Base-by-base conservation (phyloP, 352 stramenopile genomes). In the Phytopythium kandeliae region DNA sequence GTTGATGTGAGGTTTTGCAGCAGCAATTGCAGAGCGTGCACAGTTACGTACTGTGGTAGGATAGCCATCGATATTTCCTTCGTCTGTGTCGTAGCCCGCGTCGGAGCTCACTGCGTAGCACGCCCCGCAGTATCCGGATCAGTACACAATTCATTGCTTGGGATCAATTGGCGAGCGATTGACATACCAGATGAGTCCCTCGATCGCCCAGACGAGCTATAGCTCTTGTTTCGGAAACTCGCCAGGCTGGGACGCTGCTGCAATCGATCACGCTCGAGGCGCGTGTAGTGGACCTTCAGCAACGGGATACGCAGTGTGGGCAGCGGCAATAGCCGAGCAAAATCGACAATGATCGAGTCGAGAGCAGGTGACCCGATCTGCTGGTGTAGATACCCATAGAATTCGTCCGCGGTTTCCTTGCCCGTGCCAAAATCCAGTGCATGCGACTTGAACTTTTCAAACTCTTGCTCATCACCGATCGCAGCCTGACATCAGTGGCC, bases 401-500 rank as follows among this genome's bases (percentile, higher is more conserved):
- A 95, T 4, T 53, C 65, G 9, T 75, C 65, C 0, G 80, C 78
- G 0, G 65, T 62, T 51, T 89, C 75, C 33, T 89, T 78, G 38
- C 65, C 78, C 42, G 74, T 86, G 35, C 84, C 84, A 58, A 81
- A 95, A 21, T 85, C 62, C 21, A 95, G 64, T 30, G 79, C 80
- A 33, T 89, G 79, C 24, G 63, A 64, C 54, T 92, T 95, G 65
- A 92, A 92, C 15, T 53, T 57, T 34, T 91, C 77, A 30, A 95
- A 92, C 38, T 89, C 75, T 6, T 70, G 44, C 12, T 85, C 66
- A n/a, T 73, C 58, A 0, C 67, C 55, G 41, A 91, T 70, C 10
- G 69, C 67, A 44, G 54, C 55, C 50, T 77, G 33, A 2, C 9
- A 35, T 34, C 38, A 53, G 21, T 30, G 19, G 12, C 21, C 33